phyloP scores from a whole-genome alignment of 305 asterid genomes.

The Plantago coronopus region DNA sequence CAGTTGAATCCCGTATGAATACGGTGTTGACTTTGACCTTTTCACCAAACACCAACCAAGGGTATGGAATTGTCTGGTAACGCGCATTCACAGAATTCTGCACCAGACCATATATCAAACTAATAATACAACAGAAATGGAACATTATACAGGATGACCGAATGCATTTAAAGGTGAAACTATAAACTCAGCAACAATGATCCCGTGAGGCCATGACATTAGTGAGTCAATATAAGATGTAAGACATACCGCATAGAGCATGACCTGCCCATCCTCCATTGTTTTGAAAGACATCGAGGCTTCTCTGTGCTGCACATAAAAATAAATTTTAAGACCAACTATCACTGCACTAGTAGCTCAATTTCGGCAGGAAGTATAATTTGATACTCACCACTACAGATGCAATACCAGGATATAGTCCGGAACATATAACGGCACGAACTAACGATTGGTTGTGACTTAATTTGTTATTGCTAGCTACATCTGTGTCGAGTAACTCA shows the following conservation, averaged over 20 bases:
- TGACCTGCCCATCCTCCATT: slow-evolving; percentile 96
- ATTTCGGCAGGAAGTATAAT: slow-evolving; percentile 13
- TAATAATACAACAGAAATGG: neutral
- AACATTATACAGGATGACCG: slow-evolving; percentile 2
- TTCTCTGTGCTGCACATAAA: slow-evolving; percentile 78
- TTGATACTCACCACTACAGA: slow-evolving; percentile 79
- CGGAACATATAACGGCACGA: slow-evolving; percentile 96
- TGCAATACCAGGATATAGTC: slow-evolving; percentile 91
- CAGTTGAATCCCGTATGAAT: slow-evolving; percentile 96
- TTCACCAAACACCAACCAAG: slow-evolving; percentile 97
- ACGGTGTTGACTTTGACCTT: slow-evolving; percentile 96
- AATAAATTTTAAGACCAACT: slow-evolving; percentile 18
- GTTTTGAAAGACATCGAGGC: slow-evolving; percentile 97
- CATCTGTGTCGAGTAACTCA: slow-evolving; percentile 66
- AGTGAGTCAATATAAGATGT: slow-evolving; percentile 14
- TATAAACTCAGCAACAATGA: slow-evolving; percentile 19
- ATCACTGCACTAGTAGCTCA: slow-evolving; percentile 13
- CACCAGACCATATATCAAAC: slow-evolving; percentile 22
- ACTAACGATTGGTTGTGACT: slow-evolving; percentile 95
- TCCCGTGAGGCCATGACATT: slow-evolving; percentile 8
- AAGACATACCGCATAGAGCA: slow-evolving; percentile 84
- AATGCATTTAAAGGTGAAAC: slow-evolving; percentile 13
- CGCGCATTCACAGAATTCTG: slow-evolving; percentile 99
- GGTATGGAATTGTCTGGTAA: slow-evolving; percentile 86
- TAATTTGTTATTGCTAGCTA: slow-evolving; percentile 57